Evolutionary conservation across 2,329 filamentous ascomycete genomes (phyloP).

Genomic region (Penicillium sp.): DNA sequence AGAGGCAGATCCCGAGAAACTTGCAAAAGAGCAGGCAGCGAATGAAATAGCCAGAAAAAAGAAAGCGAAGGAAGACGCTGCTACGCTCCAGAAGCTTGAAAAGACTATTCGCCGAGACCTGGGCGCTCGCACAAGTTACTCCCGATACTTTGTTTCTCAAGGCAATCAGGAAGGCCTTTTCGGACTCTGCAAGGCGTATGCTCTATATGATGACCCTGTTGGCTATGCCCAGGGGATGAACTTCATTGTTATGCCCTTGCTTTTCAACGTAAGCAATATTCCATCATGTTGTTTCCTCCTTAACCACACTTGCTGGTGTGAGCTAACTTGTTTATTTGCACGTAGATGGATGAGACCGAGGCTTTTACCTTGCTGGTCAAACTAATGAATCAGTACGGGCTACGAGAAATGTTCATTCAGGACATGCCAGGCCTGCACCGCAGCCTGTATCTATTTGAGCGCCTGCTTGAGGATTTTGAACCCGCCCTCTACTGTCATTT

Average conservation of each 20-base stretch:
- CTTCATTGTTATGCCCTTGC: slow-evolving; percentile 92
- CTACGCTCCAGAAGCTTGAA: slow-evolving; percentile 78
- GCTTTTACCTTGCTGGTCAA: slow-evolving; percentile 92
- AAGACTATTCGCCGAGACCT: slow-evolving; percentile 90
- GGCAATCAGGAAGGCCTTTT: slow-evolving; percentile 93
- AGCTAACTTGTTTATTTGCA: slow-evolving; percentile 18
- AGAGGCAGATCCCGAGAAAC: slow-evolving; percentile 67
- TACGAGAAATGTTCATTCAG: slow-evolving; percentile 89
- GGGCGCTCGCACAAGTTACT: slow-evolving; percentile 91
- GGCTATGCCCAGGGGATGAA: slow-evolving; percentile 99
- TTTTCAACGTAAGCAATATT: slow-evolving; percentile 76
- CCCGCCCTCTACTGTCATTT: slow-evolving; percentile 95
- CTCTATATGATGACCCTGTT: slow-evolving; percentile 89
- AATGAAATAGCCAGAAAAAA: slow-evolving; percentile 72
- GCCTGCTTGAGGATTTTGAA: slow-evolving; percentile 89
- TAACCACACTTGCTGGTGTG: background rate
- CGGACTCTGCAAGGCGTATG: slow-evolving; percentile 96
- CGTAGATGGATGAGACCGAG: slow-evolving; percentile 91
- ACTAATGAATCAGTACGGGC: slow-evolving; percentile 93
- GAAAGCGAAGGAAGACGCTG: slow-evolving; percentile 77
- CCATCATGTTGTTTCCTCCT: background rate
- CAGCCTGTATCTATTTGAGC: slow-evolving; percentile 92
- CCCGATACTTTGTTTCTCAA: slow-evolving; percentile 89
- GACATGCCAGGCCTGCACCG: slow-evolving; percentile 97
- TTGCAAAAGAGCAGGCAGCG: slow-evolving; percentile 68